Percentiles rank a stretch among this genome's conserved stretches.
phyloP scores from a whole-genome alignment of 306 rosid genomes.

The Acmispon strigosus region DNA sequence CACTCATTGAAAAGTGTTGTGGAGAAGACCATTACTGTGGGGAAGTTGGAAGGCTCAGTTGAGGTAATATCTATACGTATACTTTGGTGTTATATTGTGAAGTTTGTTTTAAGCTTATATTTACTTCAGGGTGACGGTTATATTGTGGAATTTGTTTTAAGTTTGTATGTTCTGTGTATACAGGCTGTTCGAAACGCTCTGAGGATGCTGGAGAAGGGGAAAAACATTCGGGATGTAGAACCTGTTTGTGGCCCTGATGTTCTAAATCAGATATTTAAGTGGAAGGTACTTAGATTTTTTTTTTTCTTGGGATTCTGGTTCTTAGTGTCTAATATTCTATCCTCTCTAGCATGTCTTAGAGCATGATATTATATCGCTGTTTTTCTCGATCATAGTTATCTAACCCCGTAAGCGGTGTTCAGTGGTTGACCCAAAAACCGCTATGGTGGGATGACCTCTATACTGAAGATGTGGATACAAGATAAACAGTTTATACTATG shows the following conservation, averaged over 20 bases:
- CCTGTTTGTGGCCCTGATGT: slow-evolving; percentile 74
- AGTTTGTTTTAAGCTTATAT: neutral
- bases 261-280: slow-evolving; percentile 57
- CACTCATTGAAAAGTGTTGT: slow-evolving; percentile 32
- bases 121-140: neutral
- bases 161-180: slow-evolving; percentile 5
- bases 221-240: slow-evolving; percentile 56
- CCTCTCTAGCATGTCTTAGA: neutral
- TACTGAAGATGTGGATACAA: neutral
- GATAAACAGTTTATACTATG: neutral
- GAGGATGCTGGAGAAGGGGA: slow-evolving; percentile 54
- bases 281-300: slow-evolving; percentile 62
- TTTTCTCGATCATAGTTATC: neutral
- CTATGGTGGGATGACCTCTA: neutral
- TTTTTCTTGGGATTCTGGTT: neutral
- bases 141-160: neutral
- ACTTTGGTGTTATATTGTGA: neutral
- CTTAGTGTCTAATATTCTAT: neutral
- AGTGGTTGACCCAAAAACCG: neutral
- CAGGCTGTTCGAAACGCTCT: slow-evolving; percentile 87
- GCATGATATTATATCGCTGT: neutral
- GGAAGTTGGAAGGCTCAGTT: slow-evolving; percentile 82
- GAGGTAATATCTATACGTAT: slow-evolving; percentile 39
- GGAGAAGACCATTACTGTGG: slow-evolving; percentile 68
- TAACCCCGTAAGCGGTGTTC: neutral